phyloP scores from a whole-genome alignment of 2,329 filamentous ascomycete genomes.

The Colletotrichum chrysophilum region DNA sequence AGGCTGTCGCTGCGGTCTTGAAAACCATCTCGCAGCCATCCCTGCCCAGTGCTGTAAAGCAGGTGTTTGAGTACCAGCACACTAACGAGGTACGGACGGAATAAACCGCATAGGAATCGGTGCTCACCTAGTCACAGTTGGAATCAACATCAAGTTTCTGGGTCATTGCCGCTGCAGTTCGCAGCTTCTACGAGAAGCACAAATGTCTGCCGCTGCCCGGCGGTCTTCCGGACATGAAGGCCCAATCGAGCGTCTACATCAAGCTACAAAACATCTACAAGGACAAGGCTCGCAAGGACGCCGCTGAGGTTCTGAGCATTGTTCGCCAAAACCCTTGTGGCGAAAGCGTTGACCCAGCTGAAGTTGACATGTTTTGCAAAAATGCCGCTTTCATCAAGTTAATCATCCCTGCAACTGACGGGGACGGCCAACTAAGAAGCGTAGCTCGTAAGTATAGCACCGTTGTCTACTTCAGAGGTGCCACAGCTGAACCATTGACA shows the following conservation, averaged over 20 bases:
- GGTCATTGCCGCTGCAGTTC: constrained; percentile 83
- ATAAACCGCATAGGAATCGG: constrained; percentile 28
- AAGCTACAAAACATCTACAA: constrained; percentile 94
- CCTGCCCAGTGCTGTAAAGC: constrained; percentile 71
- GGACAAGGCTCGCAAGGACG: constrained; percentile 79
- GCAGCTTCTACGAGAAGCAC: constrained; percentile 76
- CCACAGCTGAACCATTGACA: constrained; percentile 31
- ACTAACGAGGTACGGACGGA: constrained; percentile 57
- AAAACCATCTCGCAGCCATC: constrained; percentile 79
- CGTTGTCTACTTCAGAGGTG: neutral
- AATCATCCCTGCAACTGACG: constrained; percentile 61
- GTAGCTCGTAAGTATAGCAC: constrained; percentile 54
- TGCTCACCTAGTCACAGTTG: constrained; percentile 31
- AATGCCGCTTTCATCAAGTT: constrained; percentile 93
- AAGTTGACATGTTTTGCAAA: constrained; percentile 93
- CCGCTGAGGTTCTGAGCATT: constrained; percentile 72
- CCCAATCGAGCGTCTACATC: constrained; percentile 88
- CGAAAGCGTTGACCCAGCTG: constrained; percentile 66
- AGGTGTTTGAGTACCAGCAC: constrained; percentile 76
- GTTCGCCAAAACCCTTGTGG: constrained; percentile 60
- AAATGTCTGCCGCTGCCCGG: constrained; percentile 82
- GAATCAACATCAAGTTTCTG: constrained; percentile 75
- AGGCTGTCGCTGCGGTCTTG: constrained; percentile 85
- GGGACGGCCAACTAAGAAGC: constrained; percentile 54
- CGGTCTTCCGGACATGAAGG: constrained; percentile 96